Evolutionary conservation across 2,329 filamentous ascomycete genomes (phyloP).

Genomic region (Pseudopyrenochaeta lycopersici): DNA sequence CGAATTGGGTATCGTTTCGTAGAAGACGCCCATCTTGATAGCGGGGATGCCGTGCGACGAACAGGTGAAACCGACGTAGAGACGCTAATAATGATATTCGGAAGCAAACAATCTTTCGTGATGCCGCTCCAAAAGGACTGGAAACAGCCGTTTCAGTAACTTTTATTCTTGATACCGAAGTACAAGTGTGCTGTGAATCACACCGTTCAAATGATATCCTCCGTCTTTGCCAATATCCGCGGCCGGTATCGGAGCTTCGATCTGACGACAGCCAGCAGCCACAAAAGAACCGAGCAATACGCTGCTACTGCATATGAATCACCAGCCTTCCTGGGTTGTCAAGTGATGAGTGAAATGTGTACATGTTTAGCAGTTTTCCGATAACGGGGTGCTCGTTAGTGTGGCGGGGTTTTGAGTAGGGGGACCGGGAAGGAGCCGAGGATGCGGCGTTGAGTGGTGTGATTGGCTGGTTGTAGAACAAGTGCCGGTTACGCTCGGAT

Average conservation of each 20-base stretch:
- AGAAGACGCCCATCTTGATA: conserved; percentile 53
- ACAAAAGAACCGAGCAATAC: too few species aligned
- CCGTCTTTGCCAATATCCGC: conserved; percentile 9
- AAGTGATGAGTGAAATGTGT: background rate
- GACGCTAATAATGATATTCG: background rate
- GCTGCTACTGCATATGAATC: too few species aligned
- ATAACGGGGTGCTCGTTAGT: background rate
- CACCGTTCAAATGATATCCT: background rate
- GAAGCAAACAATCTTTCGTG: background rate
- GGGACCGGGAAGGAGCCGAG: conserved; percentile 4
- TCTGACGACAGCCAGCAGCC: too few species aligned
- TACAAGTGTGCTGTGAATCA: conserved; percentile 6
- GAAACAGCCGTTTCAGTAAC: background rate
- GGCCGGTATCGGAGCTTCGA: conserved; percentile 17
- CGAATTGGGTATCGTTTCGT: conserved; percentile 52
- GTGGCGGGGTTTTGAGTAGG: background rate
- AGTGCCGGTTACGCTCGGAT: too few species aligned
- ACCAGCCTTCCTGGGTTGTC: too few species aligned
- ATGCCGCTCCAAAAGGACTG: too few species aligned
- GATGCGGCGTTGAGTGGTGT: background rate
- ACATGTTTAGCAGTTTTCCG: background rate
- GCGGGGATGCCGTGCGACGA: background rate
- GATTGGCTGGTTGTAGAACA: background rate
- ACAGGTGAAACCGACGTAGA: background rate
- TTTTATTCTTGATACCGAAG: too few species aligned